Conservation (phyloP, 495 filamentous ascomycete species). For the Friedmanniomyces endolithicus region DNA sequence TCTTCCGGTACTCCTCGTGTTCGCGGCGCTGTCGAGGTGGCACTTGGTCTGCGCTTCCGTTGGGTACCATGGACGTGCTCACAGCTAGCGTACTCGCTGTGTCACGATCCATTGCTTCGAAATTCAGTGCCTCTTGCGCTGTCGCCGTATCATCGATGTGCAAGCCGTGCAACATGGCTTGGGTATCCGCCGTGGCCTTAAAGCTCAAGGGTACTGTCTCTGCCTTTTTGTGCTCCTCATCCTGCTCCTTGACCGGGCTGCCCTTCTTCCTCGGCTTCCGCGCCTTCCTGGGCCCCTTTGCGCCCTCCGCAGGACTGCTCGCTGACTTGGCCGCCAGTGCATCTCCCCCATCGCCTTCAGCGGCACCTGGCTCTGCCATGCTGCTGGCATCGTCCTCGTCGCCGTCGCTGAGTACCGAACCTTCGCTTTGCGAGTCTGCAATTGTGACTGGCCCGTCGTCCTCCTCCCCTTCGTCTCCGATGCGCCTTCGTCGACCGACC, state of each 20-base stretch:
- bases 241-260: slow-evolving; percentile 8
- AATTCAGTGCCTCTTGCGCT: slow-evolving; percentile 48
- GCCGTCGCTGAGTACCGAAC: slow-evolving; percentile 19
- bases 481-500: slow-evolving; percentile 19
- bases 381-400: slow-evolving; percentile 42
- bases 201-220: slow-evolving; percentile 17
- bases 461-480: slow-evolving; percentile 23
- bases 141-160: slow-evolving; percentile 42
- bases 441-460: slow-evolving; percentile 20
- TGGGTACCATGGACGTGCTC: slow-evolving; percentile 11
- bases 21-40: slow-evolving; percentile 65
- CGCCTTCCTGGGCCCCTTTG: slow-evolving; percentile 11
- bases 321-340: neutral
- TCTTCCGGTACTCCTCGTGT: slow-evolving; percentile 80
- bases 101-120: slow-evolving; percentile 43
- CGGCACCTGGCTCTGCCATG: slow-evolving; percentile 51
- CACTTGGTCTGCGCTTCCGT: slow-evolving; percentile 34
- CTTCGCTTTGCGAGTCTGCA: slow-evolving; percentile 23
- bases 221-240: neutral
- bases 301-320: slow-evolving; percentile 3
- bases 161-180: slow-evolving; percentile 78
- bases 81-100: slow-evolving; percentile 1
- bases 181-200: slow-evolving; percentile 52
- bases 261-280: slow-evolving; percentile 28
- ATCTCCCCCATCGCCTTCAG: slow-evolving; percentile 32